Base-by-base conservation (phyloP, 2,329 filamentous ascomycete species). In the Ascocoryne sarcoides region DNA sequence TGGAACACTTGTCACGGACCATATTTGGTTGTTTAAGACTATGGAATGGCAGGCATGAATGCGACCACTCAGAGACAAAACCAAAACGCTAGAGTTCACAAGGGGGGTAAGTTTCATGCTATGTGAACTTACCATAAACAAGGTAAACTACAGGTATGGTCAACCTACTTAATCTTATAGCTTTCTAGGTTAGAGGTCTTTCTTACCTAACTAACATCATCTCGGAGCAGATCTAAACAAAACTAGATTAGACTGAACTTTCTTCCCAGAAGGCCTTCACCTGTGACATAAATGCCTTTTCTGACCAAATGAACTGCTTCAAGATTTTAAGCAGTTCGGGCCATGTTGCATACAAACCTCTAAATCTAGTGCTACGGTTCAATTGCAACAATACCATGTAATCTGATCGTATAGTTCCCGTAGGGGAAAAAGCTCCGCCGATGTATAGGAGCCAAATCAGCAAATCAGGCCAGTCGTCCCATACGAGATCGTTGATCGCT, bases 251-350 rank as follows among this genome's bases (percentile, higher is more conserved):
- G 35, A 16, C 14, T n/a, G 35, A 33, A 32, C 14, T 43, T 43
- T 61, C 59, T 36, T 58, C 50, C 60, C 59, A 65, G 33, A 66
- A 58, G 2, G 31, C 45, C 32, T 55, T 56, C 0, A 60, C 55
- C 1, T 57, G 53, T 3, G 42, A 28, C 32, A 39, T 10, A 36
- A 65, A 66, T 20, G 61, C 62, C 3, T 50, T 54, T 1, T 64
- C 59, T 8, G 64, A 67, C 64, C 64, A 67, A 26, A 62, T 60
- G 34, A 65, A 67, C 19, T 51, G 51, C 35, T 53, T 54, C 30
- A 66, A 38, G 16, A 61, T 52, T 12, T 33, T 32, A 19, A 58
- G 47, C 16, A 64, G 15, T 29, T 57, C 54, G 5, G 50, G 17
- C 60, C 61, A 65, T 32, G 63, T 60, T 9, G 4, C 33, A 39